These are phyloP conservation scores for Seminavis robusta DNA, from an alignment of 108 stramenopile species.

Conservation along the genomic window DNA sequence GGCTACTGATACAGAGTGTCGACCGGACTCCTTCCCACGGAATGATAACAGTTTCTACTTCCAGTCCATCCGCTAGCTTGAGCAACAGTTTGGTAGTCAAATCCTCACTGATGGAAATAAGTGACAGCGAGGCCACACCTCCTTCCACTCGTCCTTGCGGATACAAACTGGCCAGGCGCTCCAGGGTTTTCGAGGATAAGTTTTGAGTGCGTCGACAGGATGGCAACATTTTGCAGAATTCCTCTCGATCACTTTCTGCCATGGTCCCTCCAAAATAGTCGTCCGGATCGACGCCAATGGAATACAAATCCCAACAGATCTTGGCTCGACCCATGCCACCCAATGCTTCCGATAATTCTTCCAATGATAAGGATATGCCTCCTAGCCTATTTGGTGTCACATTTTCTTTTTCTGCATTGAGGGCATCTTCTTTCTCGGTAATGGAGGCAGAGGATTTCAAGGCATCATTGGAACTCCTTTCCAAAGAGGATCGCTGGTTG, in stretches of 20 bases:
- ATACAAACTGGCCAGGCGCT: slow-evolving; percentile 37
- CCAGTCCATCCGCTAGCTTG: slow-evolving; percentile 55
- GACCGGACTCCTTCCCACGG: slow-evolving; percentile 57
- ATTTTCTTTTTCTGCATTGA: too few relatives aligned
- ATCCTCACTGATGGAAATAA: slow-evolving; percentile 42
- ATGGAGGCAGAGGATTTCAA: too few relatives aligned
- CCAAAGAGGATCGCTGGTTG: too few relatives aligned
- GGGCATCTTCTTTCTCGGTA: too few relatives aligned
- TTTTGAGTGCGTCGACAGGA: slow-evolving; percentile 46
- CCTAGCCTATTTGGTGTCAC: too few relatives aligned
- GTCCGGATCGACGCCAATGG: slow-evolving; percentile 51
- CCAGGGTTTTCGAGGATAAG: slow-evolving; percentile 37
- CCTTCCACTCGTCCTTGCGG: slow-evolving; percentile 53
- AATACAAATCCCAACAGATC: slow-evolving; percentile 61
- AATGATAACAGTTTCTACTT: slow-evolving; percentile 84
- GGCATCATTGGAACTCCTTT: too few relatives aligned
- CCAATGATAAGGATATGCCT: slow-evolving; percentile 57
- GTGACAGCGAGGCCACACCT: slow-evolving; percentile 57
- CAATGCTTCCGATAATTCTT: slow-evolving; percentile 43
- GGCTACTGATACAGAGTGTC: slow-evolving; percentile 71
- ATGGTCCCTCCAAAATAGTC: slow-evolving; percentile 23
- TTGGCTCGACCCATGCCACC: slow-evolving; percentile 67
- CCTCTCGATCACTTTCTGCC: slow-evolving; percentile 20
- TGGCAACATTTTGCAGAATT: slow-evolving; percentile 37
- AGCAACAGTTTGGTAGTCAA: slow-evolving; percentile 70